Base-by-base conservation (phyloP, 2,329 filamentous ascomycete genomes). In the Claviceps fusiformis region DNA sequence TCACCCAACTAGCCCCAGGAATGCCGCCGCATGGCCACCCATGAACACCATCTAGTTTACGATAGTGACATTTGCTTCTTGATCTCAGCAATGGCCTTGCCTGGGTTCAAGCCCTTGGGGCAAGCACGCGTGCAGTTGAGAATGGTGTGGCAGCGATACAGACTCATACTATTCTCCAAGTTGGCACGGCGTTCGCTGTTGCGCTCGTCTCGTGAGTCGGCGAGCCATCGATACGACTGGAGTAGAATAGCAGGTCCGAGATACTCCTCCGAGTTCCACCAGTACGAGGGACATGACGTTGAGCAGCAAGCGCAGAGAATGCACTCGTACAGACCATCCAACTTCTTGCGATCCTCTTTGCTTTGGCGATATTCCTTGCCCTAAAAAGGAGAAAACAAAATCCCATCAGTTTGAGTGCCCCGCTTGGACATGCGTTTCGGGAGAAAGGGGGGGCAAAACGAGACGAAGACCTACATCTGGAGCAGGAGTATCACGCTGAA, bases 261-360 rank as follows among this genome's bases (percentile, higher is more conserved):
- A 77, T 98, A 98, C 74, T 97, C 91, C 75, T 97, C 91, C 64
- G 86, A 85, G 79, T 98, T 98, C 93, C 93, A 98, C 93, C 93
- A 98, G 81, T 98, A 98, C 19, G 90, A 96, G n/a, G 93, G 93
- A 80, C 93, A 98, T 50, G 92, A 95, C 27, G 93, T 98, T 62
- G 88, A 93, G 84, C 93, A 98, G 85, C 93, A 98, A 64, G 92
- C 92, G 79, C 93, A 98, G 57, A 98, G 86, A 73, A 98, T 97
- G 77, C 93, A 98, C 76, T 98, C 93, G 78, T 98, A 97, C 35
- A 97, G 83, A 61, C 93, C 93, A 70, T 97, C 93, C 55, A 98
- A 85, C 85, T 95, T 98, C 76, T 84, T 88, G 68, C 93, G 90
- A 64, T 98, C 92, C 64, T 82, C 90, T 73, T 89, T 92, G 65